Percentiles rank a stretch among this genome's conserved stretches.
Evolutionary conservation across 1,284 basidiomycete species (phyloP).

Genomic region (Trichosporon faecale): DNA sequence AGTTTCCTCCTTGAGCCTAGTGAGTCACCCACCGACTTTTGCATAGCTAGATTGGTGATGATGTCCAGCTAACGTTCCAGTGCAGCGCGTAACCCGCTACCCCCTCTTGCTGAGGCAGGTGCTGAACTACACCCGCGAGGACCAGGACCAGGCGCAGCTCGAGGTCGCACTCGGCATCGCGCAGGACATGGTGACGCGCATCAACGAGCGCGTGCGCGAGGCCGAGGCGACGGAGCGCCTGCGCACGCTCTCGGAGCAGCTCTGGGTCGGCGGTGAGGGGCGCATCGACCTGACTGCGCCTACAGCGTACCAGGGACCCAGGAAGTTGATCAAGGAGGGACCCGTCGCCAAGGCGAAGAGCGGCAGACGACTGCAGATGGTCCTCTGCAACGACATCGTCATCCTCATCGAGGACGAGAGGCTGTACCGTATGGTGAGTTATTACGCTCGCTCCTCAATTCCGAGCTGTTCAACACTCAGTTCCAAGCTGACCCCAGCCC

Average conservation of each 20-base stretch:
- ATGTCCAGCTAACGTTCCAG: slow-evolving; percentile 51
- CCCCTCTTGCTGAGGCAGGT: slow-evolving; percentile 82
- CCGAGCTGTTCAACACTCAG: not conserved
- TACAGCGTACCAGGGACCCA: slow-evolving; percentile 71
- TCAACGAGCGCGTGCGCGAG: slow-evolving; percentile 87
- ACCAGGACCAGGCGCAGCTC: slow-evolving; percentile 59
- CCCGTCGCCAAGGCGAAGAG: slow-evolving; percentile 75
- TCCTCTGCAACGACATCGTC: slow-evolving; percentile 75
- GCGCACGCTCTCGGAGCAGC: slow-evolving; percentile 65
- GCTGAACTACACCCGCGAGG: slow-evolving; percentile 68
- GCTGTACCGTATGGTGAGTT: slow-evolving; percentile 74
- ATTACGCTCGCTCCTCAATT: too few species aligned
- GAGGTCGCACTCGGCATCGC: slow-evolving; percentile 61
- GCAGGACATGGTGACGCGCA: slow-evolving; percentile 69
- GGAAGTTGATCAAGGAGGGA: slow-evolving; percentile 77
- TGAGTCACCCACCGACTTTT: slow-evolving; percentile 51
- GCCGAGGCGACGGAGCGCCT: slow-evolving; percentile 74
- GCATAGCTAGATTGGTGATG: too few species aligned
- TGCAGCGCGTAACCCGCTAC: slow-evolving; percentile 93
- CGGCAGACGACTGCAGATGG: slow-evolving; percentile 69
- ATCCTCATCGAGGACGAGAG: slow-evolving; percentile 70
- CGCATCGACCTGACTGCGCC: slow-evolving; percentile 85
- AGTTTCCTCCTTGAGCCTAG: slow-evolving; percentile 88
- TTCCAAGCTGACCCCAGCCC: slow-evolving; percentile 60
- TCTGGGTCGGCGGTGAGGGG: slow-evolving; percentile 78